Evolutionary conservation across 2,329 filamentous ascomycete species (phyloP), one percentile per base, ranked within the genome.

Genomic region (Thermochaetoides dissita): DNA sequence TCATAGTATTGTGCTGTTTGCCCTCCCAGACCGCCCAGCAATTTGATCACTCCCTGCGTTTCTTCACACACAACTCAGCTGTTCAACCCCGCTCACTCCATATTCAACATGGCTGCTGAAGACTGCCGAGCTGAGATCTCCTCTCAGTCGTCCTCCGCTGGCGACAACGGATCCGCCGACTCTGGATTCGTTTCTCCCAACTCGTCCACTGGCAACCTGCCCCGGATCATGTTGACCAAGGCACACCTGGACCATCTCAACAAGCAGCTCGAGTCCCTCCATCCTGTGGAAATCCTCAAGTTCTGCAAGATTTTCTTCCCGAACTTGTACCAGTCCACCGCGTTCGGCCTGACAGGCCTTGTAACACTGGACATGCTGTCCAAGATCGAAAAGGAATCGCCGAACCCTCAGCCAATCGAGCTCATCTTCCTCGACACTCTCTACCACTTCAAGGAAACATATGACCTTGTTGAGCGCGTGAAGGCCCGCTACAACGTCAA

Each of bases 241-340:
- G 75, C 81, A 49, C 89, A 98, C 62, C 71, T 96, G 53, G 81
- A 84, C 55, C 89, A 89, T 63, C 73, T 98, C 60, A 98, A 98
- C 71, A 66, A 78, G 50, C 86, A 94, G 63, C 69, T 98, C 53
- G 84, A 91, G 62, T 75, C 80, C 57, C 83, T 96, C 62, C 78
- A 88, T 58, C 85, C 91, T 47, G 72, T 89, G 72, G 89, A 95
- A 51, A 82, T 96, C 55, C 75, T 98, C 47, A 81, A 79, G 65
- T 95, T 94, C 83, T 86, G 81, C 71, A 83, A 89, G 59, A 80
- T 84, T 54, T 82, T 89, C 54, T 81, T 98, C 55, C 91, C 91
- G 55, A 82, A 82, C 59, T 76, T 96, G 36, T 95, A 77, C 66
- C 84, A 91, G 63, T 85, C 83, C 36, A 89, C 84, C 9, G 84